Base-by-base conservation (phyloP, 2,329 filamentous ascomycete species). In the Myriosclerotinia curreyana region DNA sequence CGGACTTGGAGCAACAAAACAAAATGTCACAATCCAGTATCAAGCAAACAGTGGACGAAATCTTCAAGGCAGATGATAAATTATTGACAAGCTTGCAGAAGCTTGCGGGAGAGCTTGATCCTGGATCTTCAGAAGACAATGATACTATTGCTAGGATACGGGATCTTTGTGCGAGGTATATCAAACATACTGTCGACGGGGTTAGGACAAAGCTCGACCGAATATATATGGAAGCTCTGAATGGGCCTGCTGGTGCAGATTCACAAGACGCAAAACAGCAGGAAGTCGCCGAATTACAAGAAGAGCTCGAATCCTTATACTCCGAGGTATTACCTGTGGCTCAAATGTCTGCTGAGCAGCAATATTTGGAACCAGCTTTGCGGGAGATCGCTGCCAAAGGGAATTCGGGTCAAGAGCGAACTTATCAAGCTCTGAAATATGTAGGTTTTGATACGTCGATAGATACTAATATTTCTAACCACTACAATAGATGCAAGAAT, bases 311-410 rank as follows among this genome's bases (percentile, higher is more conserved):
- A 68, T 89, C 86, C 5, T 77, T 91, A 3, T 87, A 89, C 69
- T 79, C 86, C 0, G 89, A 91, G 71, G 86, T 91, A 49, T 77
- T 88, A 0, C 84, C 87, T 0, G 85, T 91, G 2, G 83, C 87
- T 8, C 84, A 89, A 67, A 91, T 91, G 84, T 85, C 87, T 0
- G 80, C 87, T 0, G 86, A 90, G 68, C 83, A 88, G 69, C 85
- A 89, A 71, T 82, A 87, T 68, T 78, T 88, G 6, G 82, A 85
- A 65, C 87, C 88, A 0, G 84, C 87, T 1, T 75, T 84, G 7
- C 75, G 76, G 63, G 76, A 78, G 0, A 72, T 82, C 5, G 75
- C 79, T 8, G 74, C 77, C 2, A 79, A 76, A 63, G 79, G 78
- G 58, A 77, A 78, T 0, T 76, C 79, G 46, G 78, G 76, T 28